Evolutionary conservation across 768 basidiomycete genomes (phyloP).

Genomic region (Suillus decipiens): DNA sequence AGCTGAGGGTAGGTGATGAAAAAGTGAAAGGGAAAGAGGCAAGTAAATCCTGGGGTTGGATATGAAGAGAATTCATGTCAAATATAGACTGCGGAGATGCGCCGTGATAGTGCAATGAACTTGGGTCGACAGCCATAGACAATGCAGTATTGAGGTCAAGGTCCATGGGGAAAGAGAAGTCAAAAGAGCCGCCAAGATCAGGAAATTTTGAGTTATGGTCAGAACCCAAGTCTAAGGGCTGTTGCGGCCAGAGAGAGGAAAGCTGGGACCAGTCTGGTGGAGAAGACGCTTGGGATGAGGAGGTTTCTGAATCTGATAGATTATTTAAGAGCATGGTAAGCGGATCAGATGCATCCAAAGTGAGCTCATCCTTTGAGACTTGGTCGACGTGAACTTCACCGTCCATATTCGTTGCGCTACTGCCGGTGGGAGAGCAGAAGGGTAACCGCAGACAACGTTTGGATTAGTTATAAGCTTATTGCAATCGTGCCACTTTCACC

Average conservation of each 20-base stretch:
- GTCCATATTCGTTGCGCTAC: not conserved
- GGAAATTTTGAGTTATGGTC: conserved; percentile 33
- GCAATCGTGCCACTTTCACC: conserved; percentile 28
- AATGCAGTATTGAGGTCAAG: conserved; percentile 53
- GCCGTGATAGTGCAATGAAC: conserved; percentile 51
- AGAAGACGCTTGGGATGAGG: conserved; percentile 28
- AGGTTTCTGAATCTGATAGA: conserved; percentile 34
- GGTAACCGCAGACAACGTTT: not conserved
- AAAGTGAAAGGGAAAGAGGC: conserved; percentile 45
- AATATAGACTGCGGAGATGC: conserved; percentile 23
- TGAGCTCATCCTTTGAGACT: conserved; percentile 20
- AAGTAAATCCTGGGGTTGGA: conserved; percentile 33
- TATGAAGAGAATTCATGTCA: conserved; percentile 15
- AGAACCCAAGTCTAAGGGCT: conserved; percentile 12
- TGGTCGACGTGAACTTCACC: not conserved
- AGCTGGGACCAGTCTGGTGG: conserved; percentile 58
- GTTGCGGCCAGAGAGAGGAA: conserved; percentile 46
- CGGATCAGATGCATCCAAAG: conserved; percentile 56
- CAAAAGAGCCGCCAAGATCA: conserved; percentile 42
- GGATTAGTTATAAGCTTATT: not conserved
- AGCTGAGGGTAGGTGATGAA: conserved; percentile 36
- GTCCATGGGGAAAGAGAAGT: conserved; percentile 50
- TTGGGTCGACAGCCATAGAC: conserved; percentile 64
- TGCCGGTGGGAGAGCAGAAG: not conserved
- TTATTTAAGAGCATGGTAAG: conserved; percentile 59